Conservation (phyloP, 768 basidiomycete species). For the Tubosaeta sp. region DNA sequence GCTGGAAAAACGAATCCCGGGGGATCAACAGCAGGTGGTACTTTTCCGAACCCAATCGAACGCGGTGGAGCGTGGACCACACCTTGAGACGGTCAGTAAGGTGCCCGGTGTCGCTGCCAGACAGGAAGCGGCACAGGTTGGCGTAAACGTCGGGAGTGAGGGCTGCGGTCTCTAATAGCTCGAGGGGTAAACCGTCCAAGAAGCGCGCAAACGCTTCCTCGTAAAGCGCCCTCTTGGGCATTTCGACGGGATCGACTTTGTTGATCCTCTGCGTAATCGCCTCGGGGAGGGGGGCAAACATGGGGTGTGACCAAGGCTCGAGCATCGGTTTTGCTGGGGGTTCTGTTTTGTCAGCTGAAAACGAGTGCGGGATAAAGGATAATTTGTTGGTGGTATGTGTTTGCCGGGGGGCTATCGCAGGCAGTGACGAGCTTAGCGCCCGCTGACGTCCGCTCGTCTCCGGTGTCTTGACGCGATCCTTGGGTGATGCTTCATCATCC, state of each 20-base stretch:
- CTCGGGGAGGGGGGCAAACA: constrained; percentile 59
- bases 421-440: constrained; percentile 17
- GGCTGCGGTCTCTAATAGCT: constrained; percentile 57
- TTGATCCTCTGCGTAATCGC: constrained; percentile 51
- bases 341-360: constrained; percentile 35
- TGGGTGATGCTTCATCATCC: constrained; percentile 14
- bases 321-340: constrained; percentile 39
- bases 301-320: constrained; percentile 56
- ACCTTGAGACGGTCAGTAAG: constrained; percentile 42
- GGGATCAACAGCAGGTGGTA: constrained; percentile 56
- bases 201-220: constrained; percentile 49
- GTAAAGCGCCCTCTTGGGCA: constrained; percentile 54
- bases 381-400: constrained; percentile 25
- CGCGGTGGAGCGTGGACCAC: constrained; percentile 58
- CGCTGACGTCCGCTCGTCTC: constrained; percentile 21
- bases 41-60: constrained; percentile 57
- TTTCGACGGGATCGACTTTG: constrained; percentile 50
- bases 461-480: constrained; percentile 18
- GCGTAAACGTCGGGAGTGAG: constrained; percentile 54
- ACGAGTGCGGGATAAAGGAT: constrained; percentile 45
- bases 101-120: constrained; percentile 28
- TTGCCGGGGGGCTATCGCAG: constrained; percentile 22
- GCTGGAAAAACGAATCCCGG: constrained; percentile 53
- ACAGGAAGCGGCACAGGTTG: constrained; percentile 45
- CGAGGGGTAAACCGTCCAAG: constrained; percentile 45